Conservation (phyloP, 1,284 basidiomycete species). For the Xanthoconium separans region DNA sequence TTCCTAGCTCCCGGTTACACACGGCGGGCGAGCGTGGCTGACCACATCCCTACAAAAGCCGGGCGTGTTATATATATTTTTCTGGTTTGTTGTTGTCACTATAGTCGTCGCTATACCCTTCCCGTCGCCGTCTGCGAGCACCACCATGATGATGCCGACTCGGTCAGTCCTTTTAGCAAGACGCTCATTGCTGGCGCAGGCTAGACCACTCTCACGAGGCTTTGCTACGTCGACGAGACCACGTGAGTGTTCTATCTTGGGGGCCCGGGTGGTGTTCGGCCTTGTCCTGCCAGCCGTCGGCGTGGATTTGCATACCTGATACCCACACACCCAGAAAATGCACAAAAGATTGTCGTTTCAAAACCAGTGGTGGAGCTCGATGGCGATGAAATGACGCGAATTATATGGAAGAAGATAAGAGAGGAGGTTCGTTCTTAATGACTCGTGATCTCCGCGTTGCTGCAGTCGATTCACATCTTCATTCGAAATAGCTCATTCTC, state of each 20-base stretch:
- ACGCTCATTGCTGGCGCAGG: constrained; percentile 27
- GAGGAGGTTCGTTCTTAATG: constrained; percentile 67
- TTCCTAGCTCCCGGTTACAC: constrained; percentile 14
- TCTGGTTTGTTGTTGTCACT: background rate
- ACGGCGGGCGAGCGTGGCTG: constrained; percentile 20
- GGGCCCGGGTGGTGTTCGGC: constrained; percentile 1
- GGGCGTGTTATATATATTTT: background rate
- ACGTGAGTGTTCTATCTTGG: constrained; percentile 24
- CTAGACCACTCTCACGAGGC: constrained; percentile 23
- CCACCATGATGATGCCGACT: constrained; percentile 20
- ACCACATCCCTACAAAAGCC: constrained; percentile 23
- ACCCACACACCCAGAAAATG: constrained; percentile 19
- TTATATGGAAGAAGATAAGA: constrained; percentile 99
- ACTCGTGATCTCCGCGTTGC: background rate
- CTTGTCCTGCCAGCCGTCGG: background rate
- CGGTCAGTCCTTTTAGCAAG: constrained; percentile 26
- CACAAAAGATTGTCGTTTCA: constrained; percentile 74
- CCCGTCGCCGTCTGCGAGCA: background rate
- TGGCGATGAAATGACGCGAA: constrained; percentile 96
- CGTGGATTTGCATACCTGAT: constrained; percentile 5
- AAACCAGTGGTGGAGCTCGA: constrained; percentile 97
- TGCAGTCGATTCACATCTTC: constrained; percentile 1
- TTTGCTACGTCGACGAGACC: constrained; percentile 30
- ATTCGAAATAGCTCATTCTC: constrained; percentile 73
- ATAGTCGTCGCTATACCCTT: constrained; percentile 16